Evolutionary conservation across 805 yeast species (phyloP), one percentile per base, ranked within the genome.

Genomic region (Starmerella gropengiesseri): DNA sequence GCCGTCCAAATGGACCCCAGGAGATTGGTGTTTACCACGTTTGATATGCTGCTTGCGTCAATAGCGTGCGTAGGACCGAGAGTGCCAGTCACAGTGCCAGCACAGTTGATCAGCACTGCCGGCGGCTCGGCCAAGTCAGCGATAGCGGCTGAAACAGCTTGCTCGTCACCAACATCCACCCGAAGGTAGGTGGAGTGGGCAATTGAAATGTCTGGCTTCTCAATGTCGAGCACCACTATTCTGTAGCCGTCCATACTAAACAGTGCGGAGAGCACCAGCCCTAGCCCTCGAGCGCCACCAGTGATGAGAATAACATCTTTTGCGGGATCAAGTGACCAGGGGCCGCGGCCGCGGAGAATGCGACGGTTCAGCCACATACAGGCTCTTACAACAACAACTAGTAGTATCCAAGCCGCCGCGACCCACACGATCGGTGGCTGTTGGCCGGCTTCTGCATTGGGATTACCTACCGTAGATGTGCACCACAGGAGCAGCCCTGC

Each of bases 91-190:
- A 85, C 69, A 40, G 84, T 81, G 35, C 95, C 96, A 2, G 95
- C 95, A 59, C 87, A 86, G 66, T 86, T 85, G 51, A 87, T 70
- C 49, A 86, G 67, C 25, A 85, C 66, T 58, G 83, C 87, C 33
- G 86, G 81, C 9, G 81, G 70, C 21, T 94, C 93, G 20, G 91
- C 91, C 56, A 78, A 81, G 40, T 69, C 69, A 47, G 78, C 74
- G 43, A 83, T 70, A 0, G 94, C 93, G n/a, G 82, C 73, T 52
- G 74, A 68, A 48, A 83, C 55, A 74, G 77, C 35, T 69, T 23
- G 21, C 5, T 22, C 27, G 25, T 46, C 48, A 13, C 43, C 9
- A 2, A 53, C 49, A 27, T 53, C 55, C 14, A 45, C 41, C 9
- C 31, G 12, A 7, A 22, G 8, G 29, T 22, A 48, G 7, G 3